Evolutionary conservation across 140 eudicot genomes (phyloP), one percentile per base, ranked within the genome.

Genomic region (Anethum foeniculum): DNA sequence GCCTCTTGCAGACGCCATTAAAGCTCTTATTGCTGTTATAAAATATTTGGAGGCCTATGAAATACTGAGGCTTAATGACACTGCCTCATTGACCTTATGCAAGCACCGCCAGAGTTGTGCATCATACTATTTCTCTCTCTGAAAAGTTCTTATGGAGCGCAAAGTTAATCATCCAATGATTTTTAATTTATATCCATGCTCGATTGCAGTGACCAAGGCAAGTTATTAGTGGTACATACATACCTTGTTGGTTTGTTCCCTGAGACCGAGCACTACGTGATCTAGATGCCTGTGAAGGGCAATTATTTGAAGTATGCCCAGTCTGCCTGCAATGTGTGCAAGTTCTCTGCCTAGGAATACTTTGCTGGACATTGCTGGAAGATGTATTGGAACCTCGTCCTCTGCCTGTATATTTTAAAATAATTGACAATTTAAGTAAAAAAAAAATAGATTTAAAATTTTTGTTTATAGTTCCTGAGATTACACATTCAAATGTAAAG

Each of bases 251-350:
- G 81, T 56, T 86, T 68, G 64, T 71, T 83, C 85, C 83, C 65
- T 84, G 94, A 80, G 91, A 41, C 67, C 88, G 86, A 77, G 88
- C 82, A 79, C 83, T 86, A 47, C 84, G 87, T 58, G 90, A 87
- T 46, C 86, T 93, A 84, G 98, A 86, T 76, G 85, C 86, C 78
- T 80, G 84, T 43, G 91, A 88, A 79, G 91, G 94, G 79, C 93
- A 90, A 79, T 84, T 85, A 77, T 83, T 84, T 85, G 97, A 89
- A 79, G 90, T 80, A 81, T 90, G 97, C 76, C 93, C 96, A 23
- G 88, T 82, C 81, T 90, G 97, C 83, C 88, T 85, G 84, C 97
- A 92, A 60, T 85, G 82, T 68, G 78, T 80, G 84, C 98, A 87
- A 87, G 86, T 68, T 41, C 78, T 81, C 80, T 84, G 91, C 78